These are phyloP conservation scores for Colletotrichum neosansevieriae DNA, from an alignment of 2,329 filamentous ascomycete genomes.

Conservation along the genomic window DNA sequence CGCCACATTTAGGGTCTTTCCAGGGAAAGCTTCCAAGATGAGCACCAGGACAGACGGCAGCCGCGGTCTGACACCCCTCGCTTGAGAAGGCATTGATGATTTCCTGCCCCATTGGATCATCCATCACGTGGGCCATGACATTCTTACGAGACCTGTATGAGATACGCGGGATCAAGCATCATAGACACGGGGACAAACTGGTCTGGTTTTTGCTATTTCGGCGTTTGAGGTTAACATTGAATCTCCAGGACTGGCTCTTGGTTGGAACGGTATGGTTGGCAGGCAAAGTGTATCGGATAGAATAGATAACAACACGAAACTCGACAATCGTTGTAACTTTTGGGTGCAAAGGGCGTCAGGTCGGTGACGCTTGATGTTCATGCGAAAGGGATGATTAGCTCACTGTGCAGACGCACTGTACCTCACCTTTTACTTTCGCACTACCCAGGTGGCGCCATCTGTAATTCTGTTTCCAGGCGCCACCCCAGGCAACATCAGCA, in stretches of 20 bases:
- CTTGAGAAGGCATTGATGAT: background rate
- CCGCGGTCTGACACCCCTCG: no score
- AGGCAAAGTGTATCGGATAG: slow-evolving; percentile 14
- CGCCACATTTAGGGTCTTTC: slow-evolving; percentile 24
- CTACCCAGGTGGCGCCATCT: background rate
- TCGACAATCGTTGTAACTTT: slow-evolving; percentile 21
- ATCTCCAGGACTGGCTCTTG: slow-evolving; percentile 37
- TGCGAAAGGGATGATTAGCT: background rate
- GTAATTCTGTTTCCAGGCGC: background rate
- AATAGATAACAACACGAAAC: slow-evolving; percentile 24
- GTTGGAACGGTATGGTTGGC: slow-evolving; percentile 21
- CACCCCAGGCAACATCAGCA: slow-evolving; percentile 29
- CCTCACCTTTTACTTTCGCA: background rate
- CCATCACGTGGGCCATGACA: slow-evolving; percentile 23
- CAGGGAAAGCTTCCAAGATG: background rate
- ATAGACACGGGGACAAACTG: slow-evolving; percentile 22
- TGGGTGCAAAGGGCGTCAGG: background rate
- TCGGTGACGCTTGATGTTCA: slow-evolving; percentile 3
- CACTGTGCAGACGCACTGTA: background rate
- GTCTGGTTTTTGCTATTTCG: slow-evolving; percentile 34
- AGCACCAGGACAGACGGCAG: background rate
- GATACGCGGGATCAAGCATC: slow-evolving; percentile 24
- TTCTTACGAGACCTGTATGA: slow-evolving; percentile 38
- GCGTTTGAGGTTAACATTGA: slow-evolving; percentile 29
- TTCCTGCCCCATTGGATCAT: slow-evolving; percentile 25